Conservation (phyloP, 2,329 filamentous ascomycete species). For the Aureobasidium sp. region DNA sequence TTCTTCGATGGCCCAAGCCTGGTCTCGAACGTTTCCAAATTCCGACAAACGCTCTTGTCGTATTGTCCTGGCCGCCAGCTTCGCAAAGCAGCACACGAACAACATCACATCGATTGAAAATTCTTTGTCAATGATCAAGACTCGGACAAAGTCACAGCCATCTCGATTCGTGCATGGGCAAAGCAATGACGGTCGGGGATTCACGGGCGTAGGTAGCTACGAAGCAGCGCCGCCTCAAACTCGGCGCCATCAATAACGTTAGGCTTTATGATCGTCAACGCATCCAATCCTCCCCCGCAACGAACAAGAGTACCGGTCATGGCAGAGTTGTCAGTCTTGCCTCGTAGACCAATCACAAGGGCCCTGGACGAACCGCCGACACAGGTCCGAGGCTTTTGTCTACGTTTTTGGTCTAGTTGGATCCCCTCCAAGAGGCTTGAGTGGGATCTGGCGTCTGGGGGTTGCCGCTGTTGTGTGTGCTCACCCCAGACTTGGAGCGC, state of each 20-base stretch:
- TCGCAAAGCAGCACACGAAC: not conserved
- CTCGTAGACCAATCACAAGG: not conserved
- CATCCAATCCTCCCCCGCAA: constrained; percentile 6
- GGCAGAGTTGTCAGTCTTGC: constrained; percentile 7
- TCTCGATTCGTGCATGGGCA: not conserved
- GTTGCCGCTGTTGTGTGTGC: constrained; percentile 3
- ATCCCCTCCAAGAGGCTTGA: constrained; percentile 4
- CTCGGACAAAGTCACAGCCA: not conserved
- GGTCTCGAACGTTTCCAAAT: constrained; percentile 10
- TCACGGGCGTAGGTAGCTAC: constrained; percentile 10
- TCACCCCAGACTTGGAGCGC: constrained; percentile 10
- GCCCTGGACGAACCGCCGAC: not conserved
- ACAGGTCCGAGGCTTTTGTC: constrained; percentile 11
- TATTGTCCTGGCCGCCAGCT: not conserved
- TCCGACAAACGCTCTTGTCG: not conserved
- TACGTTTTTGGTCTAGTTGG: constrained; percentile 6
- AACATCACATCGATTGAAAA: not conserved
- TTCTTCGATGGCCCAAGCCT: not conserved
- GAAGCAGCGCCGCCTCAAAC: constrained; percentile 15
- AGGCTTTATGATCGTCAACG: constrained; percentile 9
- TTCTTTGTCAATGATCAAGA: not conserved
- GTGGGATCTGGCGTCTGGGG: constrained; percentile 13
- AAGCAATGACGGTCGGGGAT: constrained; percentile 1
- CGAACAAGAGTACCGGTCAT: constrained; percentile 5
- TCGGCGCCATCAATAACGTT: constrained; percentile 6